Conservation (phyloP, 1,139 yeast species). For the Geotrichum phurueaensis region DNA sequence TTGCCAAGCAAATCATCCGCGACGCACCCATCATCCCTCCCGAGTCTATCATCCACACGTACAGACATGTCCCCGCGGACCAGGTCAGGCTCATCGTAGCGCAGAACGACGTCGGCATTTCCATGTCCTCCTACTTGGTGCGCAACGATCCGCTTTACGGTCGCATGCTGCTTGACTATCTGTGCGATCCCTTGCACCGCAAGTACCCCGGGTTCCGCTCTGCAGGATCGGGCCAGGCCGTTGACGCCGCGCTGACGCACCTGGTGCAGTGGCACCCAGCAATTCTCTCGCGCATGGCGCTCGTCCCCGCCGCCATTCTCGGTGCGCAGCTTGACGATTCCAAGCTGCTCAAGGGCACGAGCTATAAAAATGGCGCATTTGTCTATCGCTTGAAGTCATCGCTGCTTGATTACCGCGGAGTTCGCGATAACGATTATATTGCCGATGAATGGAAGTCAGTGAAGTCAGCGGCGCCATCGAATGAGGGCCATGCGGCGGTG, state of each 20-base stretch:
- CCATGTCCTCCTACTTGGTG: conserved; percentile 62
- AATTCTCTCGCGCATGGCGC: conserved; percentile 58
- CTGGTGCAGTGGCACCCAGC: conserved; percentile 91
- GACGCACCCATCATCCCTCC: conserved; percentile 50
- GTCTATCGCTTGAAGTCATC: conserved; percentile 26
- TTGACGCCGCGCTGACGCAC: conserved; percentile 55
- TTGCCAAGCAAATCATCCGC: conserved; percentile 56
- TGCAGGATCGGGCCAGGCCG: conserved; percentile 44
- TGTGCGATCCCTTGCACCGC: conserved; percentile 63
- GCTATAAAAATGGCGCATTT: conserved; percentile 25
- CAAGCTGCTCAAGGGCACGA: conserved; percentile 22
- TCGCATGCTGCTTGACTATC: conserved; percentile 58
- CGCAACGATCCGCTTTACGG: conserved; percentile 57
- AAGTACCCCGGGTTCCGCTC: conserved; percentile 58
- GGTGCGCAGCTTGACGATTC: conserved; percentile 28
- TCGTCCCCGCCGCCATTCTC: conserved; percentile 37
- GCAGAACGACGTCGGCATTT: conserved; percentile 56
- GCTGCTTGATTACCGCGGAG: conserved; percentile 20
- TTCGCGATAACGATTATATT: conserved; percentile 20
- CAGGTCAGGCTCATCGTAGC: conserved; percentile 56
- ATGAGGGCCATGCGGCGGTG: background rate
- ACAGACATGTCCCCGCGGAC: conserved; percentile 52
- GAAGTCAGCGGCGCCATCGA: conserved; percentile 1
- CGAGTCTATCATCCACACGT: conserved; percentile 65
- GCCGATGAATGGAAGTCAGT: conserved; percentile 20